These are phyloP conservation scores for Sporobolomyces pararoseus DNA, from an alignment of 768 basidiomycete genomes.

Conservation along the genomic window DNA sequence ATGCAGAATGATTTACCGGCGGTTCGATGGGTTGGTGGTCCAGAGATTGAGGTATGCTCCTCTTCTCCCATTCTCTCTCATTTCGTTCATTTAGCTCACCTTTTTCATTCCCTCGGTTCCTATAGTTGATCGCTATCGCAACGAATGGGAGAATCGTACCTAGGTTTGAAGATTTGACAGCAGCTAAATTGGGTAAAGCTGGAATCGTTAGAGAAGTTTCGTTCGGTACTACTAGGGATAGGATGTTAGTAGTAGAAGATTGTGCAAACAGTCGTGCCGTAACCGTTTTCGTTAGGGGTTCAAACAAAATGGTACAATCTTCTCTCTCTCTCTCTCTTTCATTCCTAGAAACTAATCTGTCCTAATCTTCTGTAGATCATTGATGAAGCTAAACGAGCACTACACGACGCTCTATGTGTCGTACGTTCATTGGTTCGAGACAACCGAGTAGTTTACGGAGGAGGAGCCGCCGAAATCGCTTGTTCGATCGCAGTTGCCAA, in stretches of 20 bases:
- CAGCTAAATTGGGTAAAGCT: constrained; percentile 86
- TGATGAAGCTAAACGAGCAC: constrained; percentile 94
- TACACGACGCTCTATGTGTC: constrained; percentile 96
- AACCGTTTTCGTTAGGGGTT: constrained; percentile 93
- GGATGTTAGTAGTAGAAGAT: constrained; percentile 99
- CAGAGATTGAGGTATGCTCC: constrained; percentile 83
- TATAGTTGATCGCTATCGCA: constrained; percentile 93
- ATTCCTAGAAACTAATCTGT: not conserved
- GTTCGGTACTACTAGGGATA: constrained; percentile 96
- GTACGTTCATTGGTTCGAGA: constrained; percentile 93
- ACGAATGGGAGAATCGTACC: constrained; percentile 98
- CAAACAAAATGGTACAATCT: constrained; percentile 82
- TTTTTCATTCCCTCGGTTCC: not conserved
- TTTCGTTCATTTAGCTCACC: not conserved
- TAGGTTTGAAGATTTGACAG: constrained; percentile 88
- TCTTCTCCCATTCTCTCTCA: not conserved
- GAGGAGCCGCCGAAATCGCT: constrained; percentile 95
- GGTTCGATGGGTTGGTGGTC: constrained; percentile 98
- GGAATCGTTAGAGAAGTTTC: constrained; percentile 89
- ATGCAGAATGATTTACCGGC: constrained; percentile 98
- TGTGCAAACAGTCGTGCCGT: constrained; percentile 95
- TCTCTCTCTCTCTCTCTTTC: not conserved
- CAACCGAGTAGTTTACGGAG: constrained; percentile 95
- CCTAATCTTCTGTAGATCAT: constrained; percentile 66
- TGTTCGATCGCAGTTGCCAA: constrained; percentile 87